Conservation (phyloP, 75 land plant genomes). For the Isoetes taiwanensis region DNA sequence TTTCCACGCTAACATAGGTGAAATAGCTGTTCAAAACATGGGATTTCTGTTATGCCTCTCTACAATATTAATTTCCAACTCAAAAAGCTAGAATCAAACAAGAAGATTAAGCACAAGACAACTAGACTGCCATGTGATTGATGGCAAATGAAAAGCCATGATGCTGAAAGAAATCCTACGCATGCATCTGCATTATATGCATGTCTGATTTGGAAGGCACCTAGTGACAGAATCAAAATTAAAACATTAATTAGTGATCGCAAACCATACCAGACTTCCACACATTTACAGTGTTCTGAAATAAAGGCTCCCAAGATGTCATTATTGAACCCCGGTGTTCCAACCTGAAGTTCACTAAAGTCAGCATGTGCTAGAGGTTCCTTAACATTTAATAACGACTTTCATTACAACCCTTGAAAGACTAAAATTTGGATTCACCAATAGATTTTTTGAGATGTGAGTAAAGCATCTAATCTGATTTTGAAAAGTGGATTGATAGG, state of each 20-base stretch:
- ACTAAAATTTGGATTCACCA: background rate
- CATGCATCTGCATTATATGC: background rate
- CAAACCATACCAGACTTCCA: too few species aligned
- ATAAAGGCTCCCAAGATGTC: background rate
- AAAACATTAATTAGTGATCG: too few species aligned
- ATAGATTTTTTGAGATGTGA: background rate
- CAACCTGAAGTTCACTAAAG: too few species aligned
- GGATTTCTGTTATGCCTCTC: background rate
- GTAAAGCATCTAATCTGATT: background rate
- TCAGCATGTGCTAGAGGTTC: too few species aligned
- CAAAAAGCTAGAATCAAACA: background rate
- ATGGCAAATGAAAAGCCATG: background rate
- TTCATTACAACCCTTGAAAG: too few species aligned
- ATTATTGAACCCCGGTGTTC: background rate
- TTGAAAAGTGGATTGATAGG: background rate
- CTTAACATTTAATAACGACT: too few species aligned
- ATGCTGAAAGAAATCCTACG: background rate
- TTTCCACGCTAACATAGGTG: constrained; percentile 46
- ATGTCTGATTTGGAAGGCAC: background rate
- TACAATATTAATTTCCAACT: background rate
- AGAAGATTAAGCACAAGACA: background rate
- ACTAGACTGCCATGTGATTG: background rate
- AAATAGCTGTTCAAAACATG: constrained; percentile 38
- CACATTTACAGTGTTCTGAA: too few species aligned
- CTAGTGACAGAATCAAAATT: too few species aligned